Conservation (phyloP, 202 grass and related monocot genomes). For the Panicum hallii region DNA sequence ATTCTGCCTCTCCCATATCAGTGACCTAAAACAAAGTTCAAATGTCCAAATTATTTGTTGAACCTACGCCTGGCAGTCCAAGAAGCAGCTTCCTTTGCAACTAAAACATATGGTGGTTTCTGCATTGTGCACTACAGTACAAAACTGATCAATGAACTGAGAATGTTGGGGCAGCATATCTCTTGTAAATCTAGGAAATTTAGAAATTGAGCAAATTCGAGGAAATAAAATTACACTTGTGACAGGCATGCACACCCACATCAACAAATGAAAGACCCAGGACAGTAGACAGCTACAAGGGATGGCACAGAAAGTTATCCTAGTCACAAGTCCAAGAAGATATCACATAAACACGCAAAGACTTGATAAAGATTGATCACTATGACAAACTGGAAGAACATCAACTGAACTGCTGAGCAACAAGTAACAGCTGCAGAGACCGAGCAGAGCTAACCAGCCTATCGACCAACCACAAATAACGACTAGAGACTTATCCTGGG, state of each 20-base stretch:
- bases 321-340: background rate
- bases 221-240: background rate
- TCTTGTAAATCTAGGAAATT: background rate
- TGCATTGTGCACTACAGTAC: background rate
- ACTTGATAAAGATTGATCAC: slow-evolving; percentile 1
- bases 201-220: background rate
- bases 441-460: slow-evolving; percentile 3
- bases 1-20: background rate
- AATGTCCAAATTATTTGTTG: background rate
- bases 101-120: slow-evolving; percentile 1
- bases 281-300: background rate
- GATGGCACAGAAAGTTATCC: background rate
- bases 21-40: background rate
- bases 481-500: background rate
- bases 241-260: background rate
- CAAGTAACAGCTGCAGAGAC: background rate
- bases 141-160: background rate
- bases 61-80: background rate
- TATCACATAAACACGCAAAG: background rate
- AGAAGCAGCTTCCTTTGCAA: background rate
- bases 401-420: background rate
- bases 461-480: slow-evolving; percentile 13
- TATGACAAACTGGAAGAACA: background rate
- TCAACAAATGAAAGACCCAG: background rate
- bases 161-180: background rate